Evolutionary conservation across 1,284 basidiomycete species (phyloP), one percentile per base, ranked within the genome.

Genomic region (Leccinum griseonigrum): DNA sequence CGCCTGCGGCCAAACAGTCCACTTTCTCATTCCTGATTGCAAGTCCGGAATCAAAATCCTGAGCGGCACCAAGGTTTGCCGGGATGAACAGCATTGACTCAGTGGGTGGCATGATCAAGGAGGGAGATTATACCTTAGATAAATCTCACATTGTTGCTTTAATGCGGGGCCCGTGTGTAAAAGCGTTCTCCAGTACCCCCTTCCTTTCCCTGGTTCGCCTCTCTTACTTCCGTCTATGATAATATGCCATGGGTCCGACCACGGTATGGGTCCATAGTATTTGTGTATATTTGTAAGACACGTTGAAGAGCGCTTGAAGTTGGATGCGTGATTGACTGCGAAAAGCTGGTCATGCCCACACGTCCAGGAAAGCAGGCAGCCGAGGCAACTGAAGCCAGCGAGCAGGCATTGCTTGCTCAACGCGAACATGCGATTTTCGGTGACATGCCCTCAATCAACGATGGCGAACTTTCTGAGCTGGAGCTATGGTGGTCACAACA

Each of bases 401-500:
- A 54, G 26, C 64, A 51, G 0, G 10, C 22, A 14, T 31, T 40
- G 0, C 43, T 56, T 1, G 22, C 56, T 31, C 67, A 67, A 31
- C 58, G 60, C 1, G 59, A 56, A n/a, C 55, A 11, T 8, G 16
- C 34, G 10, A 55, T 40, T 29, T 43, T 53, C 32, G 62, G 38
- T 31, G 59, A 53, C 16, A 36, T 6, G 11, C 48, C 52, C 0
- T 48, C 50, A 6, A 10, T 38, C 0, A 1, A n/a, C 65, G 71
- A 53, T 4, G 57, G 38, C 31, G 32, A 60, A 10, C 67, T 67
- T 1, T 32, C 58, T 9, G 57, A 62, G 13, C 54, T 51, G 1
- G 66, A 67, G 38, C 4, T 28, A 2, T 77, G 69, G 63, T 78
- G 76, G 76, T 48, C 63, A 7, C 54, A 66, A 40, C 74, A 71